Conservation (phyloP, 2,329 filamentous ascomycete genomes). For the Alternaria panax region DNA sequence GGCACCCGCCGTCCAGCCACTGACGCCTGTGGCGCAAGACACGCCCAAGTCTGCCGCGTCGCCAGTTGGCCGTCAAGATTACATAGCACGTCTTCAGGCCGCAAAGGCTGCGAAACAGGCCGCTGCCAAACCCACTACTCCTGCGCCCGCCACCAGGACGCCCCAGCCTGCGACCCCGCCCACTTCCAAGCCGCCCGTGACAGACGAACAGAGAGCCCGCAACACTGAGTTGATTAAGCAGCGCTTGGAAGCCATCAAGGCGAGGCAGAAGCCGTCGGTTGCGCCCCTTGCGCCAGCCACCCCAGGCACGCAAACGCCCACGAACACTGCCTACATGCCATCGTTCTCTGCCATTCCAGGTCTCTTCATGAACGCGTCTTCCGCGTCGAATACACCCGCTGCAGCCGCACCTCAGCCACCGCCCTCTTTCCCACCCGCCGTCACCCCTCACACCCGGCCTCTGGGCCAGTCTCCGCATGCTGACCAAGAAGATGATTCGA, state of each 20-base stretch:
- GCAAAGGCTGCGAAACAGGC: constrained; percentile 66
- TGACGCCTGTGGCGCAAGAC: constrained; percentile 18
- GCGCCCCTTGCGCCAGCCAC: constrained; percentile 8
- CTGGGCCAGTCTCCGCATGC: constrained; percentile 63
- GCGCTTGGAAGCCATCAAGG: constrained; percentile 72
- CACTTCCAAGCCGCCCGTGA: constrained; percentile 25
- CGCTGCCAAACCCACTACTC: constrained; percentile 18
- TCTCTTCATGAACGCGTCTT: constrained; percentile 56
- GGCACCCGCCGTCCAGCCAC: constrained; percentile 14
- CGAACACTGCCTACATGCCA: constrained; percentile 13
- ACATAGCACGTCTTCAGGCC: constrained; percentile 78
- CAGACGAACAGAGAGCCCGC: constrained; percentile 59
- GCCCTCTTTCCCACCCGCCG: constrained; percentile 11
- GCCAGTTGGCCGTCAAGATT: constrained; percentile 66
- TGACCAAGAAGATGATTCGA: constrained; percentile 66
- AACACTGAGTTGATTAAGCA: constrained; percentile 79
- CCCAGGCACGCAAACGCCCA: constrained; percentile 9
- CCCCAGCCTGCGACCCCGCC: constrained; percentile 25
- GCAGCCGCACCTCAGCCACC: constrained; percentile 56
- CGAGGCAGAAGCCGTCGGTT: constrained; percentile 25
- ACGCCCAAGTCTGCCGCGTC: constrained; percentile 24
- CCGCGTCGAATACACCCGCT: constrained; percentile 7
- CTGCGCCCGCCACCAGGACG: constrained; percentile 17
- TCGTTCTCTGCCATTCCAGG: constrained; percentile 58
- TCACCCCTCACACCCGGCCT: constrained; percentile 62